Conservation (phyloP, 495 filamentous ascomycete genomes). For the Terfezia boudieri region DNA sequence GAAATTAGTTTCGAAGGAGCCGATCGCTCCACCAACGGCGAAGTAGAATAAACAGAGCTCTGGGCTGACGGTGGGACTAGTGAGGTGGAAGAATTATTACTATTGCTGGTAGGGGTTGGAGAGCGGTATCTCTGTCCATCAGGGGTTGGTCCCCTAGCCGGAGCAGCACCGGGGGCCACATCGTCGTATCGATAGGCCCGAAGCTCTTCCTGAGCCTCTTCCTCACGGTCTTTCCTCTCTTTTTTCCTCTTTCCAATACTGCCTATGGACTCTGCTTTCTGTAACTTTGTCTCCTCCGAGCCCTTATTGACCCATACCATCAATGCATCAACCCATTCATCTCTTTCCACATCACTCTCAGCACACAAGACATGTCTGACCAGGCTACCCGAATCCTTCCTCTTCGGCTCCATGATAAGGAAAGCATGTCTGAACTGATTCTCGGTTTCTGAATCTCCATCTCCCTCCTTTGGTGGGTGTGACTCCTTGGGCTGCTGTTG, state of each 20-base stretch:
- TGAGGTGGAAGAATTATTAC: constrained; percentile 10
- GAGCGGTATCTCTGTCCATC: constrained; percentile 10
- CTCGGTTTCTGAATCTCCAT: constrained; percentile 47
- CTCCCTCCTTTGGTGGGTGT: constrained; percentile 37
- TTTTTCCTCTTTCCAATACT: constrained; percentile 17
- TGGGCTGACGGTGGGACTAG: constrained; percentile 17
- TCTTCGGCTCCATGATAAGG: constrained; percentile 81
- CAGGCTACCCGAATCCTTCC: constrained; percentile 73
- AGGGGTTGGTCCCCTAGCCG: constrained; percentile 29
- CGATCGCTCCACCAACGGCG: constrained; percentile 4
- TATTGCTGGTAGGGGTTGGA: not conserved
- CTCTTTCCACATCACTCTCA: constrained; percentile 80
- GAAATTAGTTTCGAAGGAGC: constrained; percentile 45
- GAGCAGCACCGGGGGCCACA: constrained; percentile 50
- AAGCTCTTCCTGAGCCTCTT: constrained; percentile 30
- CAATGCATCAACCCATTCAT: constrained; percentile 78
- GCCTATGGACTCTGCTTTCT: constrained; percentile 3
- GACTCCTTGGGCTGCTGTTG: constrained; percentile 32
- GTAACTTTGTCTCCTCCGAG: constrained; percentile 23
- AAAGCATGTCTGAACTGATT: constrained; percentile 96
- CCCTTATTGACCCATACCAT: constrained; percentile 74
- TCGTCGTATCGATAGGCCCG: constrained; percentile 71
- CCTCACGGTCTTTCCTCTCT: constrained; percentile 18
- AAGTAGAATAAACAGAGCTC: constrained; percentile 13
- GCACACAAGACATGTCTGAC: constrained; percentile 92